These are phyloP conservation scores for Secale cereale DNA, from an alignment of 176 grass and related monocot genomes.

Conservation along the genomic window DNA sequence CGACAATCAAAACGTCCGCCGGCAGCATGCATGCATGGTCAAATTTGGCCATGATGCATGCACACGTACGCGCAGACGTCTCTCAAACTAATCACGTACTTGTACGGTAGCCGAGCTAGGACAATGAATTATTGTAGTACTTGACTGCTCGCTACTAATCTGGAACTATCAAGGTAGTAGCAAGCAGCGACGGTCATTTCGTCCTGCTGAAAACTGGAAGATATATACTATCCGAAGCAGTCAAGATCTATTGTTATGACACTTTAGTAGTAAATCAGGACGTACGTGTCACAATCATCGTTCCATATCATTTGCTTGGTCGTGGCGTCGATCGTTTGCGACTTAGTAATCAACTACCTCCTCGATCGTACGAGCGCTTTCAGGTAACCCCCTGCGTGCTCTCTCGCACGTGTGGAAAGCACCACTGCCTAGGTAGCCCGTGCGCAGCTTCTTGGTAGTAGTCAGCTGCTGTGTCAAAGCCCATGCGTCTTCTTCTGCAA, in stretches of 20 bases:
- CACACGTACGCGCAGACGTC: background rate
- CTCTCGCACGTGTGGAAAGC: too few species aligned
- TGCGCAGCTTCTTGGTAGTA: too few species aligned
- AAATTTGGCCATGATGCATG: background rate
- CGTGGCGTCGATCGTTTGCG: background rate
- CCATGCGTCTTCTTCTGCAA: background rate
- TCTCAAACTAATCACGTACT: background rate
- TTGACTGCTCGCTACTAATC: too few species aligned
- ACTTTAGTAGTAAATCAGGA: too few species aligned
- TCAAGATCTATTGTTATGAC: background rate
- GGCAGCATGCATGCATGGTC: too few species aligned
- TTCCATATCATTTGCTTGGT: background rate
- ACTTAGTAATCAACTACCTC: background rate
- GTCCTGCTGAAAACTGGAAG: background rate
- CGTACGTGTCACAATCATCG: too few species aligned
- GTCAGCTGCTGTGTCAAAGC: too few species aligned
- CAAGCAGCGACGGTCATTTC: background rate
- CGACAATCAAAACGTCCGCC: background rate
- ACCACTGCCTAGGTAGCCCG: too few species aligned
- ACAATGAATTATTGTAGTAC: too few species aligned
- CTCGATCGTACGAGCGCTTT: too few species aligned
- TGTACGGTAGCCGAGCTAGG: too few species aligned
- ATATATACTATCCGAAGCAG: background rate
- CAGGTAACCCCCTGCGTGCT: too few species aligned
- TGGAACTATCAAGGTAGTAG: background rate